Percentiles rank a stretch among this genome's conserved stretches.
These are phyloP conservation scores for Beta macrorhiza DNA, from an alignment of 179 eudicot genomes.

Conservation along the genomic window DNA sequence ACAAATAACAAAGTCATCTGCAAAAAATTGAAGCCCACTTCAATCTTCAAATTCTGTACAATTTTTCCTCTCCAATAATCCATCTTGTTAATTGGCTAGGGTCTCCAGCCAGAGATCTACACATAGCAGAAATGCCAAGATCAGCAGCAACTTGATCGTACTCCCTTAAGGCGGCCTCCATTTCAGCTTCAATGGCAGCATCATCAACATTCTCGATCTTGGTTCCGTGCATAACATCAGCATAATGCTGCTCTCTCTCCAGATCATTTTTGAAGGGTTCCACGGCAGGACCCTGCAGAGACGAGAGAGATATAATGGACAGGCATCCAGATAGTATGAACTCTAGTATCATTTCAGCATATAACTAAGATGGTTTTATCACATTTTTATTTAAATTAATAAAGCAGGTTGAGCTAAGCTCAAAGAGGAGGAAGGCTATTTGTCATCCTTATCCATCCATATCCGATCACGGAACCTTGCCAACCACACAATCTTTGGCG, in stretches of 20 bases:
- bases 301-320: neutral
- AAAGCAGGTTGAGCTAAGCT: neutral
- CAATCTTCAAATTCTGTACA: constrained; percentile 30
- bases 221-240: constrained; percentile 47
- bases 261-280: constrained; percentile 70
- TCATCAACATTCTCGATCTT: constrained; percentile 55
- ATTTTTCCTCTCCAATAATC: constrained; percentile 76
- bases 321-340: neutral
- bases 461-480: neutral
- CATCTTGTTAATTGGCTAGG: constrained; percentile 74
- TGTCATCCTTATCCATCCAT: neutral
- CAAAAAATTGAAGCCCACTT: neutral
- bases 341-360: neutral
- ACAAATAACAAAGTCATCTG: neutral
- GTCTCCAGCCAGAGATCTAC: constrained; percentile 56
- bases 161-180: constrained; percentile 70
- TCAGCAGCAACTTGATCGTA: constrained; percentile 58
- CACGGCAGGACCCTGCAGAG: constrained; percentile 72
- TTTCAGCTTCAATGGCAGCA: constrained; percentile 64
- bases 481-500: neutral
- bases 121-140: constrained; percentile 74
- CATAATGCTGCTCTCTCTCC: constrained; percentile 74
- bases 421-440: neutral
- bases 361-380: neutral
- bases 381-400: neutral